These are phyloP conservation scores for Albizia julibrissin DNA, from an alignment of 306 rosid genomes.

Conservation along the genomic window DNA sequence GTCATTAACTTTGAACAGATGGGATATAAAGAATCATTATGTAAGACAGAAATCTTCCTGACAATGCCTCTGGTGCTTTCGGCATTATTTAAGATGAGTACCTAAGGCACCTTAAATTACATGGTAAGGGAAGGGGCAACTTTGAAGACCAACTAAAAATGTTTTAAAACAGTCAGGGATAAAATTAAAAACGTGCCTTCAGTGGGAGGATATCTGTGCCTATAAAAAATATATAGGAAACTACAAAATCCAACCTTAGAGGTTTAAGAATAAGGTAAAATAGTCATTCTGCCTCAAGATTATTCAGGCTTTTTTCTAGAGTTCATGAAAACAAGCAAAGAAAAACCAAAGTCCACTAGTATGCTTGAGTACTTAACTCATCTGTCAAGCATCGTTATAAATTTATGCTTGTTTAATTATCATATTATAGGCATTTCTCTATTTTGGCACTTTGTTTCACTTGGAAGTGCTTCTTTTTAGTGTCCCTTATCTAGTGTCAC, in stretches of 20 bases:
- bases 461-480: background rate
- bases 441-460: background rate
- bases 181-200: background rate
- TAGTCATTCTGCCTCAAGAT: background rate
- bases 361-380: background rate
- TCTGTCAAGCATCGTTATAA: background rate
- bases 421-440: background rate
- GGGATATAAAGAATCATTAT: conserved; percentile 14
- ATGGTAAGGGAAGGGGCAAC: background rate
- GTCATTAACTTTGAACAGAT: background rate
- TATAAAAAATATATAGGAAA: background rate
- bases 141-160: background rate
- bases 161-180: background rate
- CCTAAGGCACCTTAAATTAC: background rate
- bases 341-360: background rate
- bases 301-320: background rate
- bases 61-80: background rate
- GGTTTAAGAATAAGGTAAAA: background rate
- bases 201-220: too few species aligned
- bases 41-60: conserved; percentile 14
- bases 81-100: background rate
- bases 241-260: background rate
- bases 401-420: background rate
- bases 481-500: background rate
- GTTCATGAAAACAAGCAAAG: background rate